Evolutionary conservation across 106 monocot genomes (phyloP).

Genomic region (Acorus calamus): DNA sequence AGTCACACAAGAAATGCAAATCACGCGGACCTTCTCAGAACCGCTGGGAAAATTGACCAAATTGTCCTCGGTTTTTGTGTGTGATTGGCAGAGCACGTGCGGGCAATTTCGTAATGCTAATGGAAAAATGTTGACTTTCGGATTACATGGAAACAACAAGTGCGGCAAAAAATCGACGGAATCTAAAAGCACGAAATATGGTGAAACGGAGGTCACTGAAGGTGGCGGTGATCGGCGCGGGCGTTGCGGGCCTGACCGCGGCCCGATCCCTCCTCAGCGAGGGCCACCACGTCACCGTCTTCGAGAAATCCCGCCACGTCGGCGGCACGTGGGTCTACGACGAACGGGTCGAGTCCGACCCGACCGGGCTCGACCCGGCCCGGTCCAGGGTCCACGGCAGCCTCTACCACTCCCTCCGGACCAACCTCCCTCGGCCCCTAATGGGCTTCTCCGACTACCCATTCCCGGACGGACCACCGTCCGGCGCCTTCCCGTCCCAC

Average conservation of each 20-base stretch:
- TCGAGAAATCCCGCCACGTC: constrained; percentile 32
- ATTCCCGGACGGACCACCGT: constrained; percentile 9
- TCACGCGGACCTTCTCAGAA: no score
- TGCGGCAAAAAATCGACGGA: no score
- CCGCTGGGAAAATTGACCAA: no score
- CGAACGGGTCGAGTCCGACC: constrained; percentile 15
- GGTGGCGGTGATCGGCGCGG: constrained; percentile 51
- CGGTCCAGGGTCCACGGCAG: constrained; percentile 21
- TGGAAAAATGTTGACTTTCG: no score
- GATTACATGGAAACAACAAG: no score
- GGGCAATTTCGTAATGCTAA: no score
- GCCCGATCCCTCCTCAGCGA: constrained; percentile 36
- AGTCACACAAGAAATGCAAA: no score
- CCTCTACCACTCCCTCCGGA: constrained; percentile 46
- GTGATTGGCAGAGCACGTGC: no score
- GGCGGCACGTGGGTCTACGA: constrained; percentile 47
- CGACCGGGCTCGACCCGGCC: constrained; percentile 6
- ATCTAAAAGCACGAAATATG: no score
- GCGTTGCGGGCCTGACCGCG: constrained; percentile 31
- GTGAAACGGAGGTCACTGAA: background rate
- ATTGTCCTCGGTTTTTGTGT: no score
- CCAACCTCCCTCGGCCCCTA: constrained; percentile 38
- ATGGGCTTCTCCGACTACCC: constrained; percentile 45
- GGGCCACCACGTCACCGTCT: constrained; percentile 31
- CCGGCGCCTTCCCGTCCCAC: constrained; percentile 35